phyloP scores from a whole-genome alignment of 805 yeast species.

The Candida dajiaensis region DNA sequence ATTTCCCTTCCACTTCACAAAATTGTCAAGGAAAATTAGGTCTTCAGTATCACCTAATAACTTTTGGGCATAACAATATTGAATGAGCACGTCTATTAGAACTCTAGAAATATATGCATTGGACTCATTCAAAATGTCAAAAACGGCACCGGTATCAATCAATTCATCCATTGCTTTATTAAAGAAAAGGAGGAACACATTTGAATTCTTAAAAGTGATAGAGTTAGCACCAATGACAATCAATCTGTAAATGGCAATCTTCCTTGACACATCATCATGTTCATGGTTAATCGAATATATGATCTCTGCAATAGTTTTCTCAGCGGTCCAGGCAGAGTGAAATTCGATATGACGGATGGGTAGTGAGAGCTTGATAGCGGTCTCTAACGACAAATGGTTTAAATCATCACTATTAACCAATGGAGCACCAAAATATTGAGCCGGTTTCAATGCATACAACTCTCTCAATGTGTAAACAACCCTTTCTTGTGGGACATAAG shows the following conservation, averaged over 20 bases:
- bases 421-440: slow-evolving; percentile 14
- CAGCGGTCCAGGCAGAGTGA: slow-evolving; percentile 23
- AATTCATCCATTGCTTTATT: slow-evolving; percentile 34
- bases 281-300: slow-evolving; percentile 7
- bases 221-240: slow-evolving; percentile 30
- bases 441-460: slow-evolving; percentile 13
- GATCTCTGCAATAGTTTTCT: slow-evolving; percentile 21
- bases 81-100: slow-evolving; percentile 35
- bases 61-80: slow-evolving; percentile 44
- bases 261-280: slow-evolving; percentile 22
- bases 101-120: slow-evolving; percentile 24
- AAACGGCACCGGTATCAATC: slow-evolving; percentile 32
- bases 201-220: slow-evolving; percentile 28
- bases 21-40: slow-evolving; percentile 16
- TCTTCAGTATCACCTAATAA: slow-evolving; percentile 20
- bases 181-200: slow-evolving; percentile 32
- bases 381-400: background rate
- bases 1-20: slow-evolving; percentile 28
- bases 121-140: slow-evolving; percentile 24
- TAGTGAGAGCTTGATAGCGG: slow-evolving; percentile 8
- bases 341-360: slow-evolving; percentile 13
- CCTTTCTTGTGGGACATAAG: background rate
- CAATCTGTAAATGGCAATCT: slow-evolving; percentile 27
- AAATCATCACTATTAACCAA: slow-evolving; percentile 1
- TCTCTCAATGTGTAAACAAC: slow-evolving; percentile 14